phyloP scores from a whole-genome alignment of 2,329 filamentous ascomycete species.

The Plectosphaerella sp. region DNA sequence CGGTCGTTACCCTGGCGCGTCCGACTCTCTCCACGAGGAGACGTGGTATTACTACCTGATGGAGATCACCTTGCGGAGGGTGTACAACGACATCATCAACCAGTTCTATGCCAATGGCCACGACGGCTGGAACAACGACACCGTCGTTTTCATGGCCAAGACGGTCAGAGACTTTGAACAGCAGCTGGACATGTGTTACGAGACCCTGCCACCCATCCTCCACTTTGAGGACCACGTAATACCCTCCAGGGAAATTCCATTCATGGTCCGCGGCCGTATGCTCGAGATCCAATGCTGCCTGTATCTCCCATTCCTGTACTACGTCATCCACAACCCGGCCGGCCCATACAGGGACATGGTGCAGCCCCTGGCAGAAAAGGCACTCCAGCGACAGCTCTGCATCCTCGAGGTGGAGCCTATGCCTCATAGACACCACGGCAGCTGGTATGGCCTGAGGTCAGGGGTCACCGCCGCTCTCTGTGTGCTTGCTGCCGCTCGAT shows the following conservation, averaged over 20 bases:
- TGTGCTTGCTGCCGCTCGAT: slow-evolving; percentile 19
- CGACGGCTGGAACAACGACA: slow-evolving; percentile 13
- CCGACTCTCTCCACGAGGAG: slow-evolving; percentile 20
- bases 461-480: slow-evolving; percentile 16
- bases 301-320: slow-evolving; percentile 14
- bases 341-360: slow-evolving; percentile 5
- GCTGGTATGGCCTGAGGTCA: slow-evolving; percentile 19
- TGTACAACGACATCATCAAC: slow-evolving; percentile 34
- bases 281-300: slow-evolving; percentile 12
- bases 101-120: slow-evolving; percentile 14
- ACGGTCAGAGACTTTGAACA: slow-evolving; percentile 11
- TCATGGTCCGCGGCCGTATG: not conserved
- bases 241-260: not conserved
- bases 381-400: slow-evolving; percentile 15
- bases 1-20: not conserved
- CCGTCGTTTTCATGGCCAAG: slow-evolving; percentile 8
- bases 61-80: slow-evolving; percentile 34
- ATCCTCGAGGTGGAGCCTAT: slow-evolving; percentile 14
- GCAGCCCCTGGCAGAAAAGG: slow-evolving; percentile 12
- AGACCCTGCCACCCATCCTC: not conserved
- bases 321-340: slow-evolving; percentile 10
- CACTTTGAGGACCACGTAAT: not conserved
- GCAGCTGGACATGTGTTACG: not conserved
- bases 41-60: slow-evolving; percentile 40
- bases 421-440: slow-evolving; percentile 26